Conservation (phyloP, 805 yeast genomes). For the Ogataea pini region DNA sequence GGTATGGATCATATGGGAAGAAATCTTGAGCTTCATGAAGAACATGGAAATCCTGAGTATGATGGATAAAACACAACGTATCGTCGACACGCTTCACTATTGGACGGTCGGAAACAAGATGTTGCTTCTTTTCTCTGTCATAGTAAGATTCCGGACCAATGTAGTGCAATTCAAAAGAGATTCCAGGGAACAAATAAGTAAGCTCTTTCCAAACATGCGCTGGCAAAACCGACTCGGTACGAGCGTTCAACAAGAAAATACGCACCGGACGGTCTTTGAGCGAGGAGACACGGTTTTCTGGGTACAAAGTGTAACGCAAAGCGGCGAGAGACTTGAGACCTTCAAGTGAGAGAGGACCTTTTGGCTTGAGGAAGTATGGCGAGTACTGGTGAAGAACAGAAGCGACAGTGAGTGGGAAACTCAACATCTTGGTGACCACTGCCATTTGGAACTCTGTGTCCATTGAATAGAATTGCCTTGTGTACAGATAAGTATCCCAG, state of each 20-base stretch:
- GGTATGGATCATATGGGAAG: constrained; percentile 96
- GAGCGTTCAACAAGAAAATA: constrained; percentile 85
- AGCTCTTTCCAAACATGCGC: constrained; percentile 95
- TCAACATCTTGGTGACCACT: constrained; percentile 89
- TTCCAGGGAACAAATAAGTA: constrained; percentile 79
- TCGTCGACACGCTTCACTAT: constrained; percentile 72
- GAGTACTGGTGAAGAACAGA: constrained; percentile 80
- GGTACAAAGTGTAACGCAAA: constrained; percentile 83
- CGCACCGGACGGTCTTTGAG: constrained; percentile 87
- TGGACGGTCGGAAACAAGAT: constrained; percentile 61
- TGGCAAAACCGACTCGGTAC: constrained; percentile 92
- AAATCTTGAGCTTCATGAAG: constrained; percentile 90
- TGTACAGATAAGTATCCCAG: constrained; percentile 94
- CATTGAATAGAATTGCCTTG: constrained; percentile 92
- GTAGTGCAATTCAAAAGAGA: constrained; percentile 82
- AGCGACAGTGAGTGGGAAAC: constrained; percentile 90
- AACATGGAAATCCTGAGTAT: constrained; percentile 89
- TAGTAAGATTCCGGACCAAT: constrained; percentile 90
- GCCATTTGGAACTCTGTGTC: constrained; percentile 96
- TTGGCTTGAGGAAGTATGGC: constrained; percentile 78
- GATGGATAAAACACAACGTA: constrained; percentile 71
- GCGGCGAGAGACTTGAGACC: constrained; percentile 95
- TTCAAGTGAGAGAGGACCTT: constrained; percentile 86
- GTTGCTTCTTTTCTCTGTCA: constrained; percentile 68
- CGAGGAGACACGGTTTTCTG: constrained; percentile 57